Percentiles rank a stretch among this genome's conserved stretches.
These are phyloP conservation scores for Leishmania amazonensis DNA, from an alignment of 208 protist species.

Conservation along the genomic window DNA sequence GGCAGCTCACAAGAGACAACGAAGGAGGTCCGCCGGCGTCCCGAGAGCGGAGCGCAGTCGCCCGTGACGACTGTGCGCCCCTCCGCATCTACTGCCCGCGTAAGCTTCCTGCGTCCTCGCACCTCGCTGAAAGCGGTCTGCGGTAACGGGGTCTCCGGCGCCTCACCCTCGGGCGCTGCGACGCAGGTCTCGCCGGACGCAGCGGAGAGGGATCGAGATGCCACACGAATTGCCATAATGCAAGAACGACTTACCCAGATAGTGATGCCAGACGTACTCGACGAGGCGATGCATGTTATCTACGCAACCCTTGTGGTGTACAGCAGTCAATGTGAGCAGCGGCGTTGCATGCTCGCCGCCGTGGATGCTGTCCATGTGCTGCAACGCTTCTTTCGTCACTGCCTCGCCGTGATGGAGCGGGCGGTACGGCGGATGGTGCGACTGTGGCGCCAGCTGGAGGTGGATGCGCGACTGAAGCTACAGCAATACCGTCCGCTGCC, in stretches of 20 bases:
- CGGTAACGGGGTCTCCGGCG: not conserved
- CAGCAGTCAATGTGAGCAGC: slow-evolving; percentile 22
- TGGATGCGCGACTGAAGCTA: slow-evolving; percentile 61
- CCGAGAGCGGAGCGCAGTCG: too few relatives aligned
- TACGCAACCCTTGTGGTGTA: slow-evolving; percentile 32
- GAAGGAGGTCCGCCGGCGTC: not conserved
- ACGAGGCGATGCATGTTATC: slow-evolving; percentile 21
- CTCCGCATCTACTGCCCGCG: not conserved
- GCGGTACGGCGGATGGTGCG: slow-evolving; percentile 67
- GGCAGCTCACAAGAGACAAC: not conserved
- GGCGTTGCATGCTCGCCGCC: slow-evolving; percentile 24
- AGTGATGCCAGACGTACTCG: slow-evolving; percentile 20
- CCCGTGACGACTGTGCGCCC: not conserved
- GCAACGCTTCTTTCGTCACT: slow-evolving; percentile 78
- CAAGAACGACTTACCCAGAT: slow-evolving; percentile 12
- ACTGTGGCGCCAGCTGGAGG: slow-evolving; percentile 65
- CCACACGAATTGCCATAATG: slow-evolving; percentile 3
- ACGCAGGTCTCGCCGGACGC: not conserved
- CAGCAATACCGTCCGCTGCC: slow-evolving; percentile 53
- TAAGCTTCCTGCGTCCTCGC: not conserved
- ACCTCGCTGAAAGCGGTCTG: not conserved
- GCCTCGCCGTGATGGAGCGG: slow-evolving; percentile 50
- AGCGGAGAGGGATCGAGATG: not conserved
- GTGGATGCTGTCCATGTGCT: slow-evolving; percentile 42
- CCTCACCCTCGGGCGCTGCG: not conserved